Conservation (phyloP, 305 asterid genomes). For the Rubia balearica region DNA sequence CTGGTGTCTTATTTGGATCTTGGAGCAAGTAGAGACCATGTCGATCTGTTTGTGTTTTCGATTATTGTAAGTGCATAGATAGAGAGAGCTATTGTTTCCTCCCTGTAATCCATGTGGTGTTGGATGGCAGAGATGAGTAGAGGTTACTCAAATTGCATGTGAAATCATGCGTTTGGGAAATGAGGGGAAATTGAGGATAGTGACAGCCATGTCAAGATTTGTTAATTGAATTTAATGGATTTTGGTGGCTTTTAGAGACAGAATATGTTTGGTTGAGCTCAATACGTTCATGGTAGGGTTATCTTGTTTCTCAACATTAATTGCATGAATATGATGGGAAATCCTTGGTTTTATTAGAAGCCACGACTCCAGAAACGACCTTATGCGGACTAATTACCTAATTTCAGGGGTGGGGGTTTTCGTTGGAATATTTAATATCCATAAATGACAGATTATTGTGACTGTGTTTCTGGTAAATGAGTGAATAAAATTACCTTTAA, state of each 20-base stretch:
- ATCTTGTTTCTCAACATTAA: background rate
- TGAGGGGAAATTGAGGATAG: slow-evolving; percentile 8
- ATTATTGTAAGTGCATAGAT: background rate
- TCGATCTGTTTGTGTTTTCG: background rate
- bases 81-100: slow-evolving; percentile 4
- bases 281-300: background rate
- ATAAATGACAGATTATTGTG: background rate
- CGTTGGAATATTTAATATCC: background rate
- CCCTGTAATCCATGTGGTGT: slow-evolving; percentile 24
- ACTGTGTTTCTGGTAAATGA: too few species aligned
- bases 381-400: background rate
- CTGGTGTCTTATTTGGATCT: background rate
- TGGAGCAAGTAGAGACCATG: background rate
- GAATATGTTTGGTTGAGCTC: background rate
- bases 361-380: background rate
- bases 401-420: background rate
- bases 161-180: slow-evolving; percentile 6
- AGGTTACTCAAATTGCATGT: slow-evolving; percentile 24
- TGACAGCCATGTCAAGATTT: slow-evolving; percentile 8
- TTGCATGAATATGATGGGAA: background rate
- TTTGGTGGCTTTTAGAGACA: background rate
- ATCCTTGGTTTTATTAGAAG: background rate
- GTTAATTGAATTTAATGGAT: slow-evolving; percentile 1
- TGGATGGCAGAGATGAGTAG: slow-evolving; percentile 20
- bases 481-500: too few species aligned